These are phyloP conservation scores for Teratosphaeriaceae sp. DNA, from an alignment of 2,329 filamentous ascomycete species.

Conservation along the genomic window DNA sequence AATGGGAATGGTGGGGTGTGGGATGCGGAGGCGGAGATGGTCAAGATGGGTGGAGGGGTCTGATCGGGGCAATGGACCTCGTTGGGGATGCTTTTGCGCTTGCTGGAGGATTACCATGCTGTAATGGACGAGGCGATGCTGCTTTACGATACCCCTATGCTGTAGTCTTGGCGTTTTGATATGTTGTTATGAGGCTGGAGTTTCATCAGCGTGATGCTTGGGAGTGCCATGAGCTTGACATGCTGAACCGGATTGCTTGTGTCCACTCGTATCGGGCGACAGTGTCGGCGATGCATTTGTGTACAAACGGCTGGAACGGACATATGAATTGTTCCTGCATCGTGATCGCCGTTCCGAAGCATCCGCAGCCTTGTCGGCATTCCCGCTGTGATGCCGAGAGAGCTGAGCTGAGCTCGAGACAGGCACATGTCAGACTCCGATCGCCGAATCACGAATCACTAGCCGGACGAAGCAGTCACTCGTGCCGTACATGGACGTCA, in stretches of 20 bases:
- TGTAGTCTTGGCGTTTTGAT: background rate
- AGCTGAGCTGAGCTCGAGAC: slow-evolving; percentile 2
- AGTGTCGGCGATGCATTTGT: too few relatives aligned
- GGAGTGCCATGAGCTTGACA: too few relatives aligned
- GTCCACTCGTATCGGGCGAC: too few relatives aligned
- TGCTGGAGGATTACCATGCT: background rate
- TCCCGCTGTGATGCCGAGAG: too few relatives aligned
- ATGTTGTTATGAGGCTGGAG: background rate
- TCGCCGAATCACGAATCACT: too few relatives aligned
- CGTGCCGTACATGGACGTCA: background rate
- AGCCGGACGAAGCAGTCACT: too few relatives aligned
- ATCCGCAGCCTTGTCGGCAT: background rate
- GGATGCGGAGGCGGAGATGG: background rate
- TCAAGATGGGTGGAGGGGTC: slow-evolving; percentile 2
- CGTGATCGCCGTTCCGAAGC: background rate
- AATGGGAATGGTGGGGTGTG: background rate
- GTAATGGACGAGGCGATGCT: background rate
- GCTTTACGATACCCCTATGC: background rate
- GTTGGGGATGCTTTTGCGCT: too few relatives aligned
- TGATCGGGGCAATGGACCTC: background rate
- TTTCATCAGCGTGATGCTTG: too few relatives aligned
- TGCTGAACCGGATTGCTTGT: too few relatives aligned
- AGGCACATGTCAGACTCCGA: slow-evolving; percentile 3
- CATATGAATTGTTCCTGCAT: too few relatives aligned
- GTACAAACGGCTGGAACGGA: too few relatives aligned